Evolutionary conservation across 805 yeast genomes (phyloP).

Genomic region (Ogataea angusta): DNA sequence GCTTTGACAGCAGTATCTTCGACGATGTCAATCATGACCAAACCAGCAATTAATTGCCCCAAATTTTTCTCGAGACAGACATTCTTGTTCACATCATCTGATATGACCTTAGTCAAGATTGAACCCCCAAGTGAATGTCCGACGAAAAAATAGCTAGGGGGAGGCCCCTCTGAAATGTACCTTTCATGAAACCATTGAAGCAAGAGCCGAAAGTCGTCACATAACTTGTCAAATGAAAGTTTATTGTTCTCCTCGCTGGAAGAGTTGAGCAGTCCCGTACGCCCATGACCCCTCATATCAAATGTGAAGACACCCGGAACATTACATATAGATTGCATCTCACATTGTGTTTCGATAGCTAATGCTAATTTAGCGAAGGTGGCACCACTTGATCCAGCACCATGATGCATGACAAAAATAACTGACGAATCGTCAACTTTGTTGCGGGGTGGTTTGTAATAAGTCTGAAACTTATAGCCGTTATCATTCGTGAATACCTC

Average conservation of each 20-base stretch:
- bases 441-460: conserved; percentile 47
- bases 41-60: conserved; percentile 49
- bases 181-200: conserved; percentile 37
- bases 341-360: conserved; percentile 39
- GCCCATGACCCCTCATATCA: conserved; percentile 88
- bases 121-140: conserved; percentile 97
- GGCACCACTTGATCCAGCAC: conserved; percentile 89
- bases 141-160: conserved; percentile 51
- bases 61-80: conserved; percentile 6
- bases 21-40: conserved; percentile 84
- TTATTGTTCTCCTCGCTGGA: conserved; percentile 10
- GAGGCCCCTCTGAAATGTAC: conserved; percentile 3
- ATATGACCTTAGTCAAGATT: conserved; percentile 56
- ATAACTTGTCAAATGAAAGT: conserved; percentile 49
- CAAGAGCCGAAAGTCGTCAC: conserved; percentile 54
- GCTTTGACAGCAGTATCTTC: conserved; percentile 87
- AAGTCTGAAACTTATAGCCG: conserved; percentile 47
- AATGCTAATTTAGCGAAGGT: conserved; percentile 61
- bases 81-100: conserved; percentile 1
- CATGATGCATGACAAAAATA: conserved; percentile 79
- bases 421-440: conserved; percentile 40
- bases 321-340: conserved; percentile 27
- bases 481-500: conserved; percentile 19
- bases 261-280: conserved; percentile 33
- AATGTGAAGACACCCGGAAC: conserved; percentile 64